phyloP scores from a whole-genome alignment of 148 eudicot species.

The Suaeda aralocaspica region DNA sequence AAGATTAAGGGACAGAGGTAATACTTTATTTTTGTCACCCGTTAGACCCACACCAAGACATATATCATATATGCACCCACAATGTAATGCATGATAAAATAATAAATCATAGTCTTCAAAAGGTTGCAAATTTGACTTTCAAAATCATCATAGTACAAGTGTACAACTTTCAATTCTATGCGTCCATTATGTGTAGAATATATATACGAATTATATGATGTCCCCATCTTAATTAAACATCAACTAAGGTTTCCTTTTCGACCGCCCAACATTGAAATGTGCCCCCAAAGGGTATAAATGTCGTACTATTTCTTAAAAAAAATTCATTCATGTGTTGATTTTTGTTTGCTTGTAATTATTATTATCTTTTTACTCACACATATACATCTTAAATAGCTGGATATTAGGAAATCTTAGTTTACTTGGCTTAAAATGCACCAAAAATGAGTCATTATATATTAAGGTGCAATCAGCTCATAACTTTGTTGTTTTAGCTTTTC shows the following conservation, averaged over 20 bases:
- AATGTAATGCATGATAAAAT: background rate
- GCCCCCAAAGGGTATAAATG: conserved; percentile 27
- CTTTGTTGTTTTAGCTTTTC: conserved; percentile 7
- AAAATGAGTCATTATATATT: background rate
- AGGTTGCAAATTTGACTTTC: background rate
- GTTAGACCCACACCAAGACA: background rate
- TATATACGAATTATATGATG: background rate
- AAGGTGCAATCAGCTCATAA: background rate
- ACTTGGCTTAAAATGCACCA: conserved; percentile 23
- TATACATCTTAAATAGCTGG: background rate
- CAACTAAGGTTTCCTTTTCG: conserved; percentile 14
- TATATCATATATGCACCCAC: no score
- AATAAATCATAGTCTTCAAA: no score
- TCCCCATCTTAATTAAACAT: conserved; percentile 22
- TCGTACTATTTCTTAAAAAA: no score
- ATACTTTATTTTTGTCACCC: no score
- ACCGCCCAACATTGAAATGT: conserved; percentile 32
- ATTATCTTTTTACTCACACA: background rate
- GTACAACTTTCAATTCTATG: background rate
- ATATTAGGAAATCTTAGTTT: background rate
- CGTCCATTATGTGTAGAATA: background rate
- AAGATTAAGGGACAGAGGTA: no score
- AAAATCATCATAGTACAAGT: background rate
- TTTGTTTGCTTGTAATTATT: background rate
- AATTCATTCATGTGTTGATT: background rate